Evolutionary conservation across 2,329 filamentous ascomycete genomes (phyloP), one percentile per base, ranked within the genome.

Genomic region (Talaromyces sp.): DNA sequence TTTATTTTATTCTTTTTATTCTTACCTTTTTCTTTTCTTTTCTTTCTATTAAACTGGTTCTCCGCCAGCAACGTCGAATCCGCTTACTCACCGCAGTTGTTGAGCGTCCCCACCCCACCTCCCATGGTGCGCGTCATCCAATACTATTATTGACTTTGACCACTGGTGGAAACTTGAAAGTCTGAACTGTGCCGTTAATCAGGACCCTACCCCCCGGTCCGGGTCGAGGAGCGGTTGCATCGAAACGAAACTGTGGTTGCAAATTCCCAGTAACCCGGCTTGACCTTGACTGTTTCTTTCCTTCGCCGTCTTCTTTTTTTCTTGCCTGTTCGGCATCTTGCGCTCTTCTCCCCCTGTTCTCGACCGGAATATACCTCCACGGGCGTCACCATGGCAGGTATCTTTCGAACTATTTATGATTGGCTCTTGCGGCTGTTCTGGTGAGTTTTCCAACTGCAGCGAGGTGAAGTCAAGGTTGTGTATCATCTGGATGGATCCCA

Each of bases 361-460:
- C 60, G 47, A 8, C 27, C 17, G 17, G 7, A 19, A 27, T 49
- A 11, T 13, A n/a, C 27, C 36, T 27, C 42, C 32, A 47, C 44
- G 44, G 32, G 19, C 51, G 55, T 56, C 33, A 28, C 33, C 78
- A 98, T 98, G 93, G 90, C 92, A 71, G 90, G 91, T 70, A 81
- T 99, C 76, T 96, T 99, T 79, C 90, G 89, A 74, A 89, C 88
- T 80, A 88, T 99, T 77, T 98, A 98, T 83, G 95, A 98, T 86
- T 98, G 93, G 93, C 84, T 98, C 76, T 82, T 99, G 81, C 89
- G 93, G 82, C 90, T 95, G 72, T 98, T 99, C 80, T 99, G 95
- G 93, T 98, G 82, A 77, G 85, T 80, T 70, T 54, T 33, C 55
- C 30, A 27, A 17, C 15, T 52, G 49, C 13, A 17, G 49, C 27